Conservation (phyloP, 2,329 filamentous ascomycete species). For the Dactylellina parvicollis region DNA sequence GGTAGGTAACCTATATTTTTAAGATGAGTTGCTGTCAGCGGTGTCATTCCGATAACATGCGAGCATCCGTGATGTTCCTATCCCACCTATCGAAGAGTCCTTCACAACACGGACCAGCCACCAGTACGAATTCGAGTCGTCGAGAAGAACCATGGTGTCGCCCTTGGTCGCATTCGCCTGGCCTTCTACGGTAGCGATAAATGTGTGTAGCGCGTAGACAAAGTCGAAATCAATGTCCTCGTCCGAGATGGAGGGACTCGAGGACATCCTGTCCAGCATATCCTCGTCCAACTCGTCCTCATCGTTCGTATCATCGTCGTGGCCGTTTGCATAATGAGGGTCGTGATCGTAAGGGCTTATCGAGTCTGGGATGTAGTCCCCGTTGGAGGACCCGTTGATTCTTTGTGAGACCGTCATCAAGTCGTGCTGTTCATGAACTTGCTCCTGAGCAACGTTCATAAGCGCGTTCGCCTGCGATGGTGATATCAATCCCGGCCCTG, state of each 20-base stretch:
- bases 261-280: conserved; percentile 98
- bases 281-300: conserved; percentile 86
- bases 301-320: conserved; percentile 67
- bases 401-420: conserved; percentile 64
- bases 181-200: conserved; percentile 95
- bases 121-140: conserved; percentile 99
- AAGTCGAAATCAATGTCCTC: conserved; percentile 99
- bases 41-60: conserved; percentile 7
- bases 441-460: conserved; percentile 80
- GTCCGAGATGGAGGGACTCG: conserved; percentile 79
- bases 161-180: conserved; percentile 98
- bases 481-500: conserved; percentile 68
- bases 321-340: conserved; percentile 70
- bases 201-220: conserved; percentile 97
- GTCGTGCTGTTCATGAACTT: conserved; percentile 75
- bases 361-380: conserved; percentile 63
- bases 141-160: conserved; percentile 96
- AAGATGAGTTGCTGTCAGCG: conserved; percentile 55
- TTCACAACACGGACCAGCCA: conserved; percentile 98
- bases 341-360: conserved; percentile 61
- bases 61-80: conserved; percentile 1
- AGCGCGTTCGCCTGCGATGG: conserved; percentile 88
- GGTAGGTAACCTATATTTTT: conserved; percentile 80
- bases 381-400: conserved; percentile 72
- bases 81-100: conserved; percentile 87